Percentiles rank a stretch among this genome's conserved stretches.
Conservation (phyloP, 163 green algal species). For the Scenedesmus sp. region DNA sequence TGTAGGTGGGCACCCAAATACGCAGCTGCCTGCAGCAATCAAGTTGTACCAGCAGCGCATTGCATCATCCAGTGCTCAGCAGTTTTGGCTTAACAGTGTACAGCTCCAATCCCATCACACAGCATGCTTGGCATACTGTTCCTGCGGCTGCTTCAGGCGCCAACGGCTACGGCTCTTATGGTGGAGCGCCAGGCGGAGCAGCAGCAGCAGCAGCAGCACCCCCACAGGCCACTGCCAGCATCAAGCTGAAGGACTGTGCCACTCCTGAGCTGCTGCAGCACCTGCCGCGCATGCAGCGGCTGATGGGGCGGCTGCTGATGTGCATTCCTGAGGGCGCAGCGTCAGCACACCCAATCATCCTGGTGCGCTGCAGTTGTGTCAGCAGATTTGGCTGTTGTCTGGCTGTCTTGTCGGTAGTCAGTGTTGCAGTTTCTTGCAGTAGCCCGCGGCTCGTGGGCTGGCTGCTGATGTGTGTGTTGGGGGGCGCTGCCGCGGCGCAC, state of each 20-base stretch:
- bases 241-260: conserved; percentile 67
- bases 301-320: conserved; percentile 86
- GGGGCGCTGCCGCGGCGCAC: conserved; percentile 69
- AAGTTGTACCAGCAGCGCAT: background rate
- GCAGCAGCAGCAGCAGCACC: background rate
- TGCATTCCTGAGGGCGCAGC: conserved; percentile 84
- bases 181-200: background rate
- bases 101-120: background rate
- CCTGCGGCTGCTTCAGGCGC: conserved; percentile 22
- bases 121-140: background rate
- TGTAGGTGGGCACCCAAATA: background rate
- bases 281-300: conserved; percentile 87
- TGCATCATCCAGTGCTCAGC: background rate
- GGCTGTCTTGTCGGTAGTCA: background rate
- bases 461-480: conserved; percentile 87
- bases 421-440: background rate
- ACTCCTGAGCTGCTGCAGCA: conserved; percentile 84
- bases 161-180: conserved; percentile 25
- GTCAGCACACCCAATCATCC: conserved; percentile 70
- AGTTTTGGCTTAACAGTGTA: too few species aligned
- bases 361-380: conserved; percentile 9
- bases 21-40: background rate
- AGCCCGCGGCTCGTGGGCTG: conserved; percentile 75
- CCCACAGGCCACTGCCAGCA: background rate
- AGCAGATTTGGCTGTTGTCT: background rate